phyloP scores from a whole-genome alignment of 2,329 filamentous ascomycete species.

The Endocalyx cinctus region DNA sequence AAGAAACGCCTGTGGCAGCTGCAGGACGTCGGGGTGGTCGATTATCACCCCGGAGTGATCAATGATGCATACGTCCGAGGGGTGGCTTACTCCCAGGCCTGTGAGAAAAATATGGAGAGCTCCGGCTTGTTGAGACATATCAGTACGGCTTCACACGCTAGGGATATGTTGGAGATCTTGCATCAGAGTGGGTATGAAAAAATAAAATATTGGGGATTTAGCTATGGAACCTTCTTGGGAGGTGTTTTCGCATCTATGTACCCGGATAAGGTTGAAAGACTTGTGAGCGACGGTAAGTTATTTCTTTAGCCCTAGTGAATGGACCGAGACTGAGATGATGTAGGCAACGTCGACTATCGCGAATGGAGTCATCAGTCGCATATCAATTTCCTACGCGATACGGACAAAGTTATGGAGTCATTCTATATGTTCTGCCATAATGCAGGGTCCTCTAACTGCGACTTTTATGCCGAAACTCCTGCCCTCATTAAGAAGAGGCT shows the following conservation, averaged over 20 bases:
- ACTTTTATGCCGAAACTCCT: constrained; percentile 34
- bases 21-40: constrained; percentile 39
- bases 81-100: constrained; percentile 36
- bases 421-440: constrained; percentile 52
- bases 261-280: constrained; percentile 44
- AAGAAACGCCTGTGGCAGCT: constrained; percentile 39
- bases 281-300: constrained; percentile 47
- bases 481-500: constrained; percentile 35
- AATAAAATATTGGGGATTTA: constrained; percentile 51
- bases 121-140: constrained; percentile 36
- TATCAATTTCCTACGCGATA: constrained; percentile 46
- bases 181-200: constrained; percentile 35
- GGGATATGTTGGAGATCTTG: constrained; percentile 45
- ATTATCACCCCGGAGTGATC: constrained; percentile 42
- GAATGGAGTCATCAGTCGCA: constrained; percentile 46
- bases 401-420: constrained; percentile 47
- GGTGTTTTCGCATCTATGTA: constrained; percentile 48
- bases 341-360: constrained; percentile 47
- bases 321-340: constrained; percentile 2
- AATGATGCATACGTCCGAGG: constrained; percentile 41
- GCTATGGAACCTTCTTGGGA: constrained; percentile 50
- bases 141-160: constrained; percentile 39
- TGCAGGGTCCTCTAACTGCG: constrained; percentile 44
- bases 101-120: constrained; percentile 33
- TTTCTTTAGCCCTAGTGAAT: too few species aligned